Percentiles rank a stretch among this genome's conserved stretches.
Evolutionary conservation across 331 rosid genomes (phyloP).

Genomic region (Phaseolus coccineus): DNA sequence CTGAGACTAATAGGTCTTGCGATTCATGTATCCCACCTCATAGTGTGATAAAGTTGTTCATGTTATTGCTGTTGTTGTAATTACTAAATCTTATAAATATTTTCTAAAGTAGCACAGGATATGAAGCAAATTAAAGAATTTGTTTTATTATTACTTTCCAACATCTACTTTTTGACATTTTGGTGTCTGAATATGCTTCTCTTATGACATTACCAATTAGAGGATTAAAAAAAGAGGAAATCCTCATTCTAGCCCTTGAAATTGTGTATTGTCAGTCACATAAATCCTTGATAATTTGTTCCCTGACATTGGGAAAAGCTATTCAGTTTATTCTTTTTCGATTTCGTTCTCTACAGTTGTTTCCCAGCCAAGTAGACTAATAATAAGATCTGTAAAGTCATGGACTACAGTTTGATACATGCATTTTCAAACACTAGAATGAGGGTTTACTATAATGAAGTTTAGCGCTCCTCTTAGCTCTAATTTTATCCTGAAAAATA

Average conservation of each 20-base stretch:
- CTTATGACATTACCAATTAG: neutral
- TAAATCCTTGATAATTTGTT: neutral
- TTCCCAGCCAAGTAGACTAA: neutral
- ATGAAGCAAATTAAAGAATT: neutral
- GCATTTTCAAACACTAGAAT: neutral
- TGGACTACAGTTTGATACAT: neutral
- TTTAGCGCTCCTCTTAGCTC: neutral
- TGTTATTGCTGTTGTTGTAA: neutral
- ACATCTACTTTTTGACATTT: neutral
- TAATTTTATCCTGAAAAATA: neutral
- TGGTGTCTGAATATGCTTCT: conserved; percentile 16
- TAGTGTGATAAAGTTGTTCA: neutral
- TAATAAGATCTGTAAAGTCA: neutral
- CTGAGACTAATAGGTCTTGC: neutral
- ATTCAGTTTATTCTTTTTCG: neutral
- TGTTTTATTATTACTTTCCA: conserved; percentile 20
- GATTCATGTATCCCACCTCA: neutral
- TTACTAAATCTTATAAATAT: conserved; percentile 1
- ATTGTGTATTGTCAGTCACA: neutral
- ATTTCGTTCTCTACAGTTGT: neutral
- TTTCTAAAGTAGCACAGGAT: neutral
- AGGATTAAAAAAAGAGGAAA: neutral
- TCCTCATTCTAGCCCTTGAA: neutral
- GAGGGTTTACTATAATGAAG: neutral
- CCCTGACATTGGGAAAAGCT: neutral